A percentile compares a stretch with the other conserved stretches of the same genome.
phyloP scores from a whole-genome alignment of 1,139 yeast genomes.

The Saccharomyces hybrid region DNA sequence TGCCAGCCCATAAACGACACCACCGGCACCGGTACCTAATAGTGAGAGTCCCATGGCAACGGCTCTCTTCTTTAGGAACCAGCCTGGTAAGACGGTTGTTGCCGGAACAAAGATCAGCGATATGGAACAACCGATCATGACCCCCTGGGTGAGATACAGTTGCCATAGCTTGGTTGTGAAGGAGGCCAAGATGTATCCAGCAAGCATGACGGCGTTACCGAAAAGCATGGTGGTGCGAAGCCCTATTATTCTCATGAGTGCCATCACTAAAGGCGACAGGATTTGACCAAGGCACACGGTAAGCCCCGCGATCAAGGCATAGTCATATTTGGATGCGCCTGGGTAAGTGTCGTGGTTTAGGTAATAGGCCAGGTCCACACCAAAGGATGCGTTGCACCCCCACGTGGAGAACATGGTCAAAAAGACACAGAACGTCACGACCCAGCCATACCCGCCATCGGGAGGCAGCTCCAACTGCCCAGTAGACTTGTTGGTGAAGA shows the following conservation, averaged over 20 bases:
- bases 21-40: constrained; percentile 59
- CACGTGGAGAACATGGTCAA: constrained; percentile 54
- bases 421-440: constrained; percentile 49
- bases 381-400: constrained; percentile 69
- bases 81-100: constrained; percentile 47
- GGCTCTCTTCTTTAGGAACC: constrained; percentile 53
- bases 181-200: constrained; percentile 58
- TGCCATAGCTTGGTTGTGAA: constrained; percentile 57
- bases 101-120: constrained; percentile 56
- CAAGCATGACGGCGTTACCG: constrained; percentile 47
- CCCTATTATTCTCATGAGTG: constrained; percentile 35
- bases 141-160: constrained; percentile 62
- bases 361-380: constrained; percentile 58
- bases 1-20: constrained; percentile 37
- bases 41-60: constrained; percentile 51
- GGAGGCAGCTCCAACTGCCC: constrained; percentile 42
- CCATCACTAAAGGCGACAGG: constrained; percentile 46
- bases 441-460: constrained; percentile 71
- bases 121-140: constrained; percentile 55
- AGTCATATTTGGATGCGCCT: constrained; percentile 53
- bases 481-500: constrained; percentile 31
- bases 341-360: constrained; percentile 42
- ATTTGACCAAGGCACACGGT: constrained; percentile 54
- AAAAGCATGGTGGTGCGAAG: constrained; percentile 36
- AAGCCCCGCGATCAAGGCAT: constrained; percentile 64